Base-by-base conservation (phyloP, 176 grass and related monocot genomes). In the Rhynchospora pubera region DNA sequence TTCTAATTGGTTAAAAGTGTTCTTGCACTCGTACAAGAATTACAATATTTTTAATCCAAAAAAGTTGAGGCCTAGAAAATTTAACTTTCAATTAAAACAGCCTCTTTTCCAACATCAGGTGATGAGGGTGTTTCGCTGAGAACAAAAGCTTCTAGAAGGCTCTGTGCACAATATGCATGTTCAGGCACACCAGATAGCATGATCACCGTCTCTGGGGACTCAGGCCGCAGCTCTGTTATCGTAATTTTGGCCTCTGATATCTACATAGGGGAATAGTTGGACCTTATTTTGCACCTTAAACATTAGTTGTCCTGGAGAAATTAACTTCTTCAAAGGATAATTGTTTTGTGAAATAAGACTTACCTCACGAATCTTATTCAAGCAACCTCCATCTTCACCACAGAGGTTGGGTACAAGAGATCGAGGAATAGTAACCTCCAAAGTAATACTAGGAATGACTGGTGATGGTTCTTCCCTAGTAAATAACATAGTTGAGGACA, bases 211-310 rank as follows among this genome's bases (percentile, higher is more conserved):
- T 99, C 96, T 23, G 84, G 74, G 15, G 87, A 83, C 81, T 99
- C 91, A 16, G 86, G 82, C 71, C 91, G 80, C 52, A 91, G 89
- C 78, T 99, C 93, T 75, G 88, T 77, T 5, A 95, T 82, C 14
- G 86, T 93, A 88, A 99, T 90, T 77, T 95, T 99, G 85, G 96
- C 96, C 55, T 92, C 93, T 48, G 96, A 99, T 73, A 94, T 95
- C 96, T 99, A 89, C 88, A 84, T 68, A 87, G 7, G 65, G 65
- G 44, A 79, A 83, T 80, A 91, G 86, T 52, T 62, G 62, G 45
- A 70, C 7, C 66, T 19, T 51, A 43, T 65, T 39, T 48, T 86
- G 78, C 83, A 28, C 7, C 22, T 83, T 1, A 11, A 14, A 15
- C 13, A 57, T 62, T 18, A 30, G 34, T 65, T 69, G 8, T 44